Percentiles rank a stretch among this genome's conserved stretches.
Evolutionary conservation across 1,284 basidiomycete species (phyloP).

Genomic region (Retiboletus flavoniger): DNA sequence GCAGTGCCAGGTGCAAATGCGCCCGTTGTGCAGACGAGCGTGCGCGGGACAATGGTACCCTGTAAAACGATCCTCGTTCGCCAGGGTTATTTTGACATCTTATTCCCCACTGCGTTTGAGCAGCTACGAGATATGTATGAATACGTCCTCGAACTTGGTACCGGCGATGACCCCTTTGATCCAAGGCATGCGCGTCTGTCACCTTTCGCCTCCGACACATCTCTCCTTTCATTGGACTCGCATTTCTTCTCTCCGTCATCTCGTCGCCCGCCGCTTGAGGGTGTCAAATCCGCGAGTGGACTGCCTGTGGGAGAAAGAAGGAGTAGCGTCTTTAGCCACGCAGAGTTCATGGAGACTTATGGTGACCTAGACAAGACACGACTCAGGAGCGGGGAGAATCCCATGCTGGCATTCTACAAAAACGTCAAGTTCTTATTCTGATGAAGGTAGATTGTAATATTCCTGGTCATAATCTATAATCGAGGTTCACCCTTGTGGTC

Average conservation of each 20-base stretch:
- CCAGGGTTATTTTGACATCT: conserved; percentile 98
- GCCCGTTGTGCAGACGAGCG: conserved; percentile 96
- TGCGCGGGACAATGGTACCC: conserved; percentile 81
- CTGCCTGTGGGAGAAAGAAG: conserved; percentile 78
- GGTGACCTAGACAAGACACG: conserved; percentile 68
- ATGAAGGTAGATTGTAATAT: conserved; percentile 9
- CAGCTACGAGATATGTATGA: conserved; percentile 87
- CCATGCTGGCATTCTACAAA: conserved; percentile 82
- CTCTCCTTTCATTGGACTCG: conserved; percentile 53
- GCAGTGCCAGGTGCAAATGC: conserved; percentile 82
- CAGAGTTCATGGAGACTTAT: conserved; percentile 82
- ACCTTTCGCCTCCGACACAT: conserved; percentile 45
- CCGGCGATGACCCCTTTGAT: conserved; percentile 23
- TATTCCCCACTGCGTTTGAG: conserved; percentile 96
- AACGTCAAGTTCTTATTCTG: conserved; percentile 87
- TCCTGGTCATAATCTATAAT: neutral
- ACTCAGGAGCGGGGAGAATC: conserved; percentile 80
- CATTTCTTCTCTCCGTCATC: conserved; percentile 69
- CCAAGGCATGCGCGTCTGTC: conserved; percentile 41
- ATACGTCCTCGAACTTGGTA: conserved; percentile 59
- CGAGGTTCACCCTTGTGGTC: neutral
- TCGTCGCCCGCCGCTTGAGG: conserved; percentile 62
- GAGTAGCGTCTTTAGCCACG: conserved; percentile 79
- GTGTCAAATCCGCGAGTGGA: conserved; percentile 69
- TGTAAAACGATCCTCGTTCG: conserved; percentile 90